phyloP scores from a whole-genome alignment of 2,329 filamentous ascomycete genomes.

The Ophiocordyceps robertsii region DNA sequence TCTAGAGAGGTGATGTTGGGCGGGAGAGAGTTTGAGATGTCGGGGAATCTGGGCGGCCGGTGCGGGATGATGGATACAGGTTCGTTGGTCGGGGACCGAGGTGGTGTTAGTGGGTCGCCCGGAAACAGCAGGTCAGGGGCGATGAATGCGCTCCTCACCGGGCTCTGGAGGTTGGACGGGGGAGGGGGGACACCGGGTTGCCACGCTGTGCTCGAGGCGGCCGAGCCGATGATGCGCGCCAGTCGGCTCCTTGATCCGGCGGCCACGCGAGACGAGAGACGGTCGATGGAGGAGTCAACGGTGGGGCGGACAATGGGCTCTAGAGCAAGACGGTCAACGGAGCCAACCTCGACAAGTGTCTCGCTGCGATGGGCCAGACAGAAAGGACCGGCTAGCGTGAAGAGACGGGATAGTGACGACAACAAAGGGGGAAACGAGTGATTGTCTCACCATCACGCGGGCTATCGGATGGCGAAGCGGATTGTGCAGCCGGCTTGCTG shows the following conservation, averaged over 20 bases:
- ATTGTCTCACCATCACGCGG: neutral
- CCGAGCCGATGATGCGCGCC: constrained; percentile 1
- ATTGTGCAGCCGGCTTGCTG: neutral
- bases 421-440: neutral
- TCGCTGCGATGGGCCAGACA: too few relatives aligned
- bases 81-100: constrained; percentile 13
- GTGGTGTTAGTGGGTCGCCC: constrained; percentile 13
- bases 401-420: neutral
- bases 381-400: too few relatives aligned
- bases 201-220: neutral
- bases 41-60: neutral
- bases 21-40: neutral
- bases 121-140: constrained; percentile 1
- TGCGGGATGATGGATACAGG: neutral
- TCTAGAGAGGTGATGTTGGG: neutral
- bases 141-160: constrained; percentile 1
- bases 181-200: neutral
- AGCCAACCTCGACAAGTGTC: too few relatives aligned
- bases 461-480: neutral
- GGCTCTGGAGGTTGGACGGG: neutral
- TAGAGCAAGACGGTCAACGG: neutral
- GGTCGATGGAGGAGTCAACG: neutral
- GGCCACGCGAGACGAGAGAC: neutral
- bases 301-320: neutral
- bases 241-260: neutral